These are phyloP conservation scores for Plantago major DNA, from an alignment of 257 asterid species.

Conservation along the genomic window DNA sequence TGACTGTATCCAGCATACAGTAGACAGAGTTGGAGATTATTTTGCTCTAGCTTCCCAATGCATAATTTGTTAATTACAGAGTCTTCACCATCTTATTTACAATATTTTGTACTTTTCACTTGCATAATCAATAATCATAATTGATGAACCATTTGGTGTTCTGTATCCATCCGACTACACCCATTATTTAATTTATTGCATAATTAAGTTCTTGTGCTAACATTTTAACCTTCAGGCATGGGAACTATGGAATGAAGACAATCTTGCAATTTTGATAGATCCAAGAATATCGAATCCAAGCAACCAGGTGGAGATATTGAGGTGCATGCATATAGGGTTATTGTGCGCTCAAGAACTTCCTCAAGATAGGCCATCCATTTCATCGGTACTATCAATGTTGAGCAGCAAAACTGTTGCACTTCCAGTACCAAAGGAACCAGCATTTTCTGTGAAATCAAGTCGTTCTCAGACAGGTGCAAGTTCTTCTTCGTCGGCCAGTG, in stretches of 20 bases:
- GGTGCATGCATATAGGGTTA: constrained; percentile 42
- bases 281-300: constrained; percentile 20
- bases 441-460: constrained; percentile 20
- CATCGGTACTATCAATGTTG: constrained; percentile 30
- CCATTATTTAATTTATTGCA: too few relatives aligned
- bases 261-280: constrained; percentile 19
- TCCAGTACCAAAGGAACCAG: constrained; percentile 34
- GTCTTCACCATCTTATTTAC: too few relatives aligned
- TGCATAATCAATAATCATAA: too few relatives aligned
- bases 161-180: too few relatives aligned
- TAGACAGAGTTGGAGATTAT: too few relatives aligned
- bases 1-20: too few relatives aligned
- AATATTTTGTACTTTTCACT: too few relatives aligned
- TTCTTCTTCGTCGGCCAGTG: background rate
- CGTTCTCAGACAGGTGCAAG: background rate
- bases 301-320: constrained; percentile 21
- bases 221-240: constrained; percentile 32
- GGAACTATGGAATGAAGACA: constrained; percentile 36
- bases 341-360: constrained; percentile 43
- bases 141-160: too few relatives aligned
- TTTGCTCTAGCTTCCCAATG: too few relatives aligned
- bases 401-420: constrained; percentile 31
- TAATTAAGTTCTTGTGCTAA: too few relatives aligned
- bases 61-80: too few relatives aligned
- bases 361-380: constrained; percentile 35